phyloP scores from a whole-genome alignment of 2,329 filamentous ascomycete species.

The Aphanoascus verrucosus region DNA sequence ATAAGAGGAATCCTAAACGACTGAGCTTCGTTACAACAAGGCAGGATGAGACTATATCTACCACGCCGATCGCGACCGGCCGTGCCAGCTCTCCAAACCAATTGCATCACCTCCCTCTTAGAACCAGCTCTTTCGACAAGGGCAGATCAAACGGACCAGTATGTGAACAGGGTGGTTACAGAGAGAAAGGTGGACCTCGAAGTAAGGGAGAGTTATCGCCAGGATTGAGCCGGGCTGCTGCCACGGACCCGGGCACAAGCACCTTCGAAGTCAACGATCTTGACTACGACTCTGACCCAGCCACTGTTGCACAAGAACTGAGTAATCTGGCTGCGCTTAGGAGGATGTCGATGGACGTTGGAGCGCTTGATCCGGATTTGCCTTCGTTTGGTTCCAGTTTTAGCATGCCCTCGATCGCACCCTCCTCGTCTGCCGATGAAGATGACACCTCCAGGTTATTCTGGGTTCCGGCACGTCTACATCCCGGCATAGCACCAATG shows the following conservation, averaged over 20 bases:
- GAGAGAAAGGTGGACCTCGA: constrained; percentile 19
- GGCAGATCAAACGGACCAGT: constrained; percentile 26
- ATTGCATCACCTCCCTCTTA: constrained; percentile 11
- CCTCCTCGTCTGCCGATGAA: constrained; percentile 51
- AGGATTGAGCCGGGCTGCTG: constrained; percentile 44
- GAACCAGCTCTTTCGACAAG: constrained; percentile 23
- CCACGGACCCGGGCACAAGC: constrained; percentile 45
- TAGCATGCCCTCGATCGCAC: constrained; percentile 34
- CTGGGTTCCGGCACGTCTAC: constrained; percentile 90
- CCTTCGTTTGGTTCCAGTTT: constrained; percentile 34
- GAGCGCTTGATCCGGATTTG: constrained; percentile 48
- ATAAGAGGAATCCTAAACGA: constrained; percentile 51
- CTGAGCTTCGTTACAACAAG: constrained; percentile 59
- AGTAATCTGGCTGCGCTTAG: constrained; percentile 84
- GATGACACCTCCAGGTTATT: constrained; percentile 80
- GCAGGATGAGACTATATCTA: constrained; percentile 35
- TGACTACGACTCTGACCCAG: constrained; percentile 81
- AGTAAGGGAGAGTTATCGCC: constrained; percentile 40
- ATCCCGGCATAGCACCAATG: constrained; percentile 86
- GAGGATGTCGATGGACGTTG: constrained; percentile 89
- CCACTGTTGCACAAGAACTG: constrained; percentile 80
- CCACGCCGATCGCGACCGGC: constrained; percentile 26
- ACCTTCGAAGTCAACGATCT: constrained; percentile 69
- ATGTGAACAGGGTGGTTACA: neutral
- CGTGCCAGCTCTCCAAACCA: constrained; percentile 22